Evolutionary conservation across 2,329 filamentous ascomycete genomes (phyloP).

Genomic region (Penicillium sp.): DNA sequence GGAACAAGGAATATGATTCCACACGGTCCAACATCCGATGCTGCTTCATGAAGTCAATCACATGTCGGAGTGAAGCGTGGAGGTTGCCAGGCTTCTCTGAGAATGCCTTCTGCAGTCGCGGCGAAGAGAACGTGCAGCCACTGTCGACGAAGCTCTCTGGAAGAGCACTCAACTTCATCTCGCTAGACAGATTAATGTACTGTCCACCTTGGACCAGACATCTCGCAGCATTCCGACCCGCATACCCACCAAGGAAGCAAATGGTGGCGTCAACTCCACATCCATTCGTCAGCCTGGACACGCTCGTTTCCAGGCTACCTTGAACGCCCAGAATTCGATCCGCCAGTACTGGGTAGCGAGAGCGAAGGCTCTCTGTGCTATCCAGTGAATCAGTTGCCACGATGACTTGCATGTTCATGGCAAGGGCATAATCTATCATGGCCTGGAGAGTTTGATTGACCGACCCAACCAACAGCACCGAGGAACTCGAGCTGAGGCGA

Average conservation of each 20-base stretch:
- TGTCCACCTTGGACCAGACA: conserved; percentile 13
- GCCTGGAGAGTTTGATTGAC: conserved; percentile 12
- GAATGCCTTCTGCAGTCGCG: conserved; percentile 9
- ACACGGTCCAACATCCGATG: conserved; percentile 11
- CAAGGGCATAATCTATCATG: conserved; percentile 15
- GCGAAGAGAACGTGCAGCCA: conserved; percentile 17
- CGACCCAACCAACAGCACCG: conserved; percentile 12
- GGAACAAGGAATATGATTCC: conserved; percentile 10
- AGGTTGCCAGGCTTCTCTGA: conserved; percentile 16
- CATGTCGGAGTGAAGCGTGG: conserved; percentile 10
- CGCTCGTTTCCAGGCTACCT: conserved; percentile 10
- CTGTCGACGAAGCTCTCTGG: conserved; percentile 17
- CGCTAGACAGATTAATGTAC: conserved; percentile 16
- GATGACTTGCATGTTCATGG: conserved; percentile 11
- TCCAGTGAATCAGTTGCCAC: conserved; percentile 13
- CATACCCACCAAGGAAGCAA: conserved; percentile 13
- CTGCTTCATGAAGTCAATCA: conserved; percentile 15
- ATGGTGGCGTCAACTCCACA: conserved; percentile 16
- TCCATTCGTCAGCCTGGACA: conserved; percentile 15
- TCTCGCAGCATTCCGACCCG: conserved; percentile 11
- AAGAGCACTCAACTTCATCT: conserved; percentile 18
- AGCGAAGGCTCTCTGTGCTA: conserved; percentile 3
- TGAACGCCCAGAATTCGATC: conserved; percentile 11
- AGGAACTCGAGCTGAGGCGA: conserved; percentile 9
- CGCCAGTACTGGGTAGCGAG: conserved; percentile 8